Evolutionary conservation across 768 basidiomycete genomes (phyloP).

Genomic region (Panaeolus papilionaceus): DNA sequence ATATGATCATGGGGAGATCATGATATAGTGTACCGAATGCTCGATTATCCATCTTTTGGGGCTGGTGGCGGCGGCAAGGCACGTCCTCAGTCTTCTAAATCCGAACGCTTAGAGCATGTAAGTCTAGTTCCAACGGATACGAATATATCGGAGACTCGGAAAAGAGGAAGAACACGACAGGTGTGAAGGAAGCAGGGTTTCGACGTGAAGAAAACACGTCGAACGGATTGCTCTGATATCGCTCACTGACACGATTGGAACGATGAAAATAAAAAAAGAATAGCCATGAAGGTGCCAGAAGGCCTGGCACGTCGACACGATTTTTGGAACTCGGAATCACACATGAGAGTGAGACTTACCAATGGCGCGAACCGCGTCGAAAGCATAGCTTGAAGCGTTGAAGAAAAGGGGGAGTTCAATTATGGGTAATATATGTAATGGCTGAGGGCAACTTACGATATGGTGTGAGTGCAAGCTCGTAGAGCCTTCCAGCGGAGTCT

Average conservation of each 20-base stretch:
- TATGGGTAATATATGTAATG: constrained; percentile 3
- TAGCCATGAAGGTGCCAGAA: constrained; percentile 6
- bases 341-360: background rate
- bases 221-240: background rate
- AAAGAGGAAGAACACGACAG: background rate
- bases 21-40: background rate
- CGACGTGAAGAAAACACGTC: background rate
- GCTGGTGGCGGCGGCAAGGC: constrained; percentile 7
- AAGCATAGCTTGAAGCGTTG: background rate
- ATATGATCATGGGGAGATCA: background rate
- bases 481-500: constrained; percentile 5
- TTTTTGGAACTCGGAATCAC: background rate
- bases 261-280: constrained; percentile 1
- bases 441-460: constrained; percentile 12
- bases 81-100: constrained; percentile 11
- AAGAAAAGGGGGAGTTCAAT: constrained; percentile 11
- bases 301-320: background rate
- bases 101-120: constrained; percentile 8
- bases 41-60: constrained; percentile 13
- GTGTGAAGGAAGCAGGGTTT: background rate
- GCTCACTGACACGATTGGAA: constrained; percentile 1
- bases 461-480: constrained; percentile 19
- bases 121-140: background rate
- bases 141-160: constrained; percentile 9
- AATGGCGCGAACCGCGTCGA: background rate